phyloP scores from a whole-genome alignment of 768 basidiomycete species.

The Exsudoporus frostii region DNA sequence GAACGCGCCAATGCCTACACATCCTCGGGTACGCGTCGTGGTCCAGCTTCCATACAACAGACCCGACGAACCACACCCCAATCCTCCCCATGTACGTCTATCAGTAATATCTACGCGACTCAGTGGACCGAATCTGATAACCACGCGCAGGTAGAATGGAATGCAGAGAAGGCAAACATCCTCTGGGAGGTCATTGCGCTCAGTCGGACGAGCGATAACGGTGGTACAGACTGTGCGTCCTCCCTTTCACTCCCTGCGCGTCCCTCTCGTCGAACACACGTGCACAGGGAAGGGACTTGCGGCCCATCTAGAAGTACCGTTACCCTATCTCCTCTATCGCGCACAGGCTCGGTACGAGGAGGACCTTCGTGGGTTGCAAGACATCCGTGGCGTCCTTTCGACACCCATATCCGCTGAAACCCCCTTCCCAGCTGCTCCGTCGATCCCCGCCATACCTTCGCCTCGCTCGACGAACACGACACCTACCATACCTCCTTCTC shows the following conservation, averaged over 20 bases:
- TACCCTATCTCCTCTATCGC: conserved; percentile 82
- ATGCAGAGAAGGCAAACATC: conserved; percentile 75
- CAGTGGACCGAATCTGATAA: conserved; percentile 10
- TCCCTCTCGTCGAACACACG: neutral
- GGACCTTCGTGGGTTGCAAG: conserved; percentile 75
- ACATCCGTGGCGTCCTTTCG: conserved; percentile 56
- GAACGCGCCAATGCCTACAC: conserved; percentile 19
- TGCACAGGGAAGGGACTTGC: conserved; percentile 78
- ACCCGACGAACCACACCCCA: conserved; percentile 61
- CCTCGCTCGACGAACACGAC: conserved; percentile 16
- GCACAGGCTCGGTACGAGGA: conserved; percentile 84
- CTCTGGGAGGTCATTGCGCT: conserved; percentile 86
- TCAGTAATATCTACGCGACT: neutral
- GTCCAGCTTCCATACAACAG: conserved; percentile 78
- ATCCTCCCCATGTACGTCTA: conserved; percentile 64
- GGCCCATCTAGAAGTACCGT: conserved; percentile 71
- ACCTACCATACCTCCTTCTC: conserved; percentile 10
- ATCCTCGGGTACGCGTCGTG: conserved; percentile 59
- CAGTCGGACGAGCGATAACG: conserved; percentile 68
- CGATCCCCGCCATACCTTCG: conserved; percentile 7
- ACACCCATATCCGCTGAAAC: conserved; percentile 41
- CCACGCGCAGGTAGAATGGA: conserved; percentile 73
- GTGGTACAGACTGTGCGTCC: conserved; percentile 74
- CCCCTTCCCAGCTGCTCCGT: conserved; percentile 20
- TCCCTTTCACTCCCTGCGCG: neutral